Base-by-base conservation (phyloP, 2,329 filamentous ascomycete genomes). In the Plectosphaerella cucumerina region DNA sequence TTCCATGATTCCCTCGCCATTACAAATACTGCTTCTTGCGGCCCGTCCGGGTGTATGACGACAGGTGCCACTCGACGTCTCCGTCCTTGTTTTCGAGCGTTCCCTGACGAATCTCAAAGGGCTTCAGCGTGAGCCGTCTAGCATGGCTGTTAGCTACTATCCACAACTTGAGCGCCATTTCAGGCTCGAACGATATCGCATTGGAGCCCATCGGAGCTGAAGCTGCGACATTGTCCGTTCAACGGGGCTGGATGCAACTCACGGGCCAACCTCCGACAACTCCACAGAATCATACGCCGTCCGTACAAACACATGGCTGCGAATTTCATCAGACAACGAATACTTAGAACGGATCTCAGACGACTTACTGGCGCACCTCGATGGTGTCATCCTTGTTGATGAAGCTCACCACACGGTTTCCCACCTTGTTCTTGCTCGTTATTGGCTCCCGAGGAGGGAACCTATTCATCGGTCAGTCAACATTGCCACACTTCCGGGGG, bases 1-100 rank as follows among this genome's bases (percentile, higher is more conserved):
- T 26, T 43, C 23, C 37, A 35, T 26, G 22, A 37, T 31, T 18
- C 22, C 10, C 35, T 35, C 47, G 21, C 22, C n/a, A 51, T 84
- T 71, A 97, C 50, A 97, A 78, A 65, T 96, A 96, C 64, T 96
- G 90, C 84, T 97, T 97, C 82, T 97, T 97, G 72, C 85, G 85
- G 61, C 87, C 86, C 14, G 93, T 97, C 59, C 94, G 80, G 9
- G 93, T 99, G 69, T 96, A 99, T 65, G 97, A 93, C 55, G 90
- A 95, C 56, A 99, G 77, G 56, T 94, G 88, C 94, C 94, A 99
- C 71, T 99, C 94, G 5, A 95, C 85, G 70, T 99, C 94, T 4
- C 93, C 93, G 59, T 95, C 89, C 69, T 95, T 95, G 63, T 92
- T 96, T 65, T 97, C 94, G 53, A 97, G 74, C 4, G 93, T 96